Evolutionary conservation across 2,329 filamentous ascomycete genomes (phyloP).

Genomic region (Colletotrichum sp.): DNA sequence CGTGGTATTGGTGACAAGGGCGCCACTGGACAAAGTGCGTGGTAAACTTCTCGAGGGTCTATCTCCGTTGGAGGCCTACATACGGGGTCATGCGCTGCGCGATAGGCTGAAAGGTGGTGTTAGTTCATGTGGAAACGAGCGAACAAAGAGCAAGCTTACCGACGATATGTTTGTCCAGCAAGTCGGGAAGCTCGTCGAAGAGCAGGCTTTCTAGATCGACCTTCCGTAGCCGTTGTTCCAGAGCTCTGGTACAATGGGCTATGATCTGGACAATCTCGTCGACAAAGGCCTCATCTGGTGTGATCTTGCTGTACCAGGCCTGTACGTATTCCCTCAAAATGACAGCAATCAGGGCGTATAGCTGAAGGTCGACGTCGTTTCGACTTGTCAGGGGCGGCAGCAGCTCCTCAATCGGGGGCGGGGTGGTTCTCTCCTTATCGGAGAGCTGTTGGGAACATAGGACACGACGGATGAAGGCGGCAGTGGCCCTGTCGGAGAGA

Average conservation of each 20-base stretch:
- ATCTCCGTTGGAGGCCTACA: slow-evolving; percentile 64
- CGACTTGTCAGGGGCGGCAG: slow-evolving; percentile 92
- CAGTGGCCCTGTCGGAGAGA: slow-evolving; percentile 79
- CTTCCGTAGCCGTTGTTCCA: slow-evolving; percentile 85
- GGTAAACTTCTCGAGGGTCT: slow-evolving; percentile 75
- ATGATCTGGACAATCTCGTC: slow-evolving; percentile 89
- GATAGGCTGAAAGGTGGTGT: slow-evolving; percentile 61
- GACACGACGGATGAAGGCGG: slow-evolving; percentile 80
- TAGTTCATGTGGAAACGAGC: not conserved
- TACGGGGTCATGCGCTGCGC: slow-evolving; percentile 66
- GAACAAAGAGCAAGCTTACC: slow-evolving; percentile 56
- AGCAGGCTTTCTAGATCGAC: slow-evolving; percentile 84
- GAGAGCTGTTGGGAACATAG: slow-evolving; percentile 76
- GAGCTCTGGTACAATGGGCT: slow-evolving; percentile 85
- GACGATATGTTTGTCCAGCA: slow-evolving; percentile 80
- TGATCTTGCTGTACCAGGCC: slow-evolving; percentile 92
- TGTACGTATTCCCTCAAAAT: slow-evolving; percentile 90
- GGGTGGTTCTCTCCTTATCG: slow-evolving; percentile 59
- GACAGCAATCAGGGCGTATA: slow-evolving; percentile 91
- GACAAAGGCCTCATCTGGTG: slow-evolving; percentile 86
- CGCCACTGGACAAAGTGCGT: slow-evolving; percentile 82
- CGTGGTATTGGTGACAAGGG: slow-evolving; percentile 79
- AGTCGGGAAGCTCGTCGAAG: slow-evolving; percentile 84
- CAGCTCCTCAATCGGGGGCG: slow-evolving; percentile 76
- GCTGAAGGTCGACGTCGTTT: slow-evolving; percentile 89